phyloP scores from a whole-genome alignment of 108 stramenopile species.

The Poteriospumella lacustris region DNA sequence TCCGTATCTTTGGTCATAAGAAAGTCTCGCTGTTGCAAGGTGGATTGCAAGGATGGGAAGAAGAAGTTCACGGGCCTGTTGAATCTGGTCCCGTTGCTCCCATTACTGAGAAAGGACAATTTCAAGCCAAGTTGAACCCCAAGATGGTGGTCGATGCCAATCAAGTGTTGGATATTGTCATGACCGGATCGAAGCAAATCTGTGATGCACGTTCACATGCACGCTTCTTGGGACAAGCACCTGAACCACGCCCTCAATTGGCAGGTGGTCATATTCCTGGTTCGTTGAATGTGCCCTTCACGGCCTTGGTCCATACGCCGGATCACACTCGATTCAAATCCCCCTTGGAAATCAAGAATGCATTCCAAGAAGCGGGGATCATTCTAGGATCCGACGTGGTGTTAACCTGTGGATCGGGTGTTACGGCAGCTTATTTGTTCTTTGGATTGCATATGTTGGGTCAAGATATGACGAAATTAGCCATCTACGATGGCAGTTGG shows the following conservation, averaged over 20 bases:
- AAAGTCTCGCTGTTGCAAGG: constrained; percentile 43
- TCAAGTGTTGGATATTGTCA: neutral
- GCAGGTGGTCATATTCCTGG: constrained; percentile 51
- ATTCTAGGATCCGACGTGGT: constrained; percentile 30
- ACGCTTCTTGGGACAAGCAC: constrained; percentile 42
- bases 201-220: constrained; percentile 44
- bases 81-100: constrained; percentile 35
- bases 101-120: constrained; percentile 38
- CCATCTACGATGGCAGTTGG: constrained; percentile 46
- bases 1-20: constrained; percentile 44
- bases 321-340: constrained; percentile 38
- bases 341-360: constrained; percentile 31
- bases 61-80: constrained; percentile 34
- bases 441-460: constrained; percentile 38
- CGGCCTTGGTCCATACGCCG: constrained; percentile 31
- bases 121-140: constrained; percentile 35
- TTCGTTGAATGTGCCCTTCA: constrained; percentile 42
- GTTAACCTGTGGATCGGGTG: constrained; percentile 50
- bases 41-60: constrained; percentile 47
- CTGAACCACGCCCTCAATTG: constrained; percentile 48
- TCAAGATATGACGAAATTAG: constrained; percentile 21
- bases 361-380: constrained; percentile 40
- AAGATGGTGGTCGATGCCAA: constrained; percentile 42
- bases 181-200: constrained; percentile 29
- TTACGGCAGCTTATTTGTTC: constrained; percentile 42